phyloP scores from a whole-genome alignment of 2,329 filamentous ascomycete species.

The Setomelanomma holmii region DNA sequence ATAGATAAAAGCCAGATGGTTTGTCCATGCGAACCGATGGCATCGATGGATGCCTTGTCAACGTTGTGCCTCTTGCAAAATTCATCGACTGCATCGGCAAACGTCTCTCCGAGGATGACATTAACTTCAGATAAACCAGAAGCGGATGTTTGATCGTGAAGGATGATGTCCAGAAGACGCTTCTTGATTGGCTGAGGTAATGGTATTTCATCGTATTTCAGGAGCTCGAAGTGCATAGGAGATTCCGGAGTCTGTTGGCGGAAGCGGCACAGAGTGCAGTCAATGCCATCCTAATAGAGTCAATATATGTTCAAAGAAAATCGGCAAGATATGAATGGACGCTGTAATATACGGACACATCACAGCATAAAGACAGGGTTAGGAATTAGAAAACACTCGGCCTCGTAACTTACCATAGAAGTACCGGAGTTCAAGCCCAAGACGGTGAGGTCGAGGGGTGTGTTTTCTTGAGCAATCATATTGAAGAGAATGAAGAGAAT shows the following conservation, averaged over 20 bases:
- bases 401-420: conserved; percentile 51
- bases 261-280: conserved; percentile 65
- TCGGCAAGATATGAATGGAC: too few relatives aligned
- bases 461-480: not conserved
- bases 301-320: not conserved
- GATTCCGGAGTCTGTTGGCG: conserved; percentile 58
- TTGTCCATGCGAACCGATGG: conserved; percentile 65
- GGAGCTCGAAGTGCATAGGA: conserved; percentile 64
- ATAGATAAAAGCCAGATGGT: conserved; percentile 61
- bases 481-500: too few relatives aligned
- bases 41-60: conserved; percentile 57
- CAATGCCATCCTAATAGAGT: conserved; percentile 58
- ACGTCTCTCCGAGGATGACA: conserved; percentile 64
- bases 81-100: conserved; percentile 59
- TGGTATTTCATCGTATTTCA: conserved; percentile 64
- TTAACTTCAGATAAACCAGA: conserved; percentile 66
- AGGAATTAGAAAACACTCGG: too few relatives aligned
- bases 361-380: too few relatives aligned
- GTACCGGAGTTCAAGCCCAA: conserved; percentile 64
- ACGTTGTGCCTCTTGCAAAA: conserved; percentile 57
- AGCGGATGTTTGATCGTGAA: conserved; percentile 63
- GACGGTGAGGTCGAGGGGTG: conserved; percentile 58
- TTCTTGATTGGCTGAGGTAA: conserved; percentile 63
- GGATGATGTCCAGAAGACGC: conserved; percentile 65
- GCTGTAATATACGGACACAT: too few relatives aligned